A percentile compares a stretch with the other conserved stretches of the same genome.
Evolutionary conservation across 176 grass and related monocot species (phyloP).

Genomic region (Cenchrus purpureus): DNA sequence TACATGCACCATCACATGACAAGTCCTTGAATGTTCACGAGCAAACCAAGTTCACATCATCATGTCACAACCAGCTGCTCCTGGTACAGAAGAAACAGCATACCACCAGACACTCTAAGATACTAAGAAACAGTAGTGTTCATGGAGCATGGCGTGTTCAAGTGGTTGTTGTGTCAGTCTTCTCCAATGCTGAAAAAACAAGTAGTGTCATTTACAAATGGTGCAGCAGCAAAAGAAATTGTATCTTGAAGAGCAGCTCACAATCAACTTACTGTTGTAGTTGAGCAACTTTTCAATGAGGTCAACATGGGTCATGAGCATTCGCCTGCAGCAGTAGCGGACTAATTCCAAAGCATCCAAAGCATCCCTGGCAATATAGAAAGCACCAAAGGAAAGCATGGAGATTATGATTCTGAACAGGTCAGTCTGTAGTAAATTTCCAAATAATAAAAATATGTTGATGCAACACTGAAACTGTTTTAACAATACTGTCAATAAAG

Average conservation of each 20-base stretch:
- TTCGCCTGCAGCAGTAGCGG: slow-evolving; percentile 89
- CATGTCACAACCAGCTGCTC: not conserved
- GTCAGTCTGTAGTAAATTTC: not conserved
- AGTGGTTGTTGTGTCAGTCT: slow-evolving; percentile 51
- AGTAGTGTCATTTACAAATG: slow-evolving; percentile 1
- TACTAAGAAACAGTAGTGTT: not conserved
- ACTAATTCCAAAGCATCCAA: slow-evolving; percentile 82
- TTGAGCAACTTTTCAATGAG: slow-evolving; percentile 96
- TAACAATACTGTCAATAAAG: not conserved
- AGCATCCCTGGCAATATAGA: slow-evolving; percentile 70
- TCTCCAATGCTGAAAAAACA: slow-evolving; percentile 69
- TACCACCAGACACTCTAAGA: not conserved
- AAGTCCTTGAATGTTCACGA: slow-evolving; percentile 16
- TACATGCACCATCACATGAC: slow-evolving; percentile 2
- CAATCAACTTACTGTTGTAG: slow-evolving; percentile 84
- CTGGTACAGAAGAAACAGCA: slow-evolving; percentile 11
- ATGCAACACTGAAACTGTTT: not conserved
- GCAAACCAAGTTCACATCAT: slow-evolving; percentile 5
- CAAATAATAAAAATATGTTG: not conserved
- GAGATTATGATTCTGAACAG: not conserved
- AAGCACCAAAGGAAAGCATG: slow-evolving; percentile 4
- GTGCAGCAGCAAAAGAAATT: slow-evolving; percentile 21
- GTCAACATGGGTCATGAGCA: slow-evolving; percentile 99
- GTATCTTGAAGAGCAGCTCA: slow-evolving; percentile 13
- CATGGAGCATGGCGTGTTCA: not conserved